These are phyloP conservation scores for Talaromyces atroroseus DNA, from an alignment of 2,329 filamentous ascomycete species.

Conservation along the genomic window DNA sequence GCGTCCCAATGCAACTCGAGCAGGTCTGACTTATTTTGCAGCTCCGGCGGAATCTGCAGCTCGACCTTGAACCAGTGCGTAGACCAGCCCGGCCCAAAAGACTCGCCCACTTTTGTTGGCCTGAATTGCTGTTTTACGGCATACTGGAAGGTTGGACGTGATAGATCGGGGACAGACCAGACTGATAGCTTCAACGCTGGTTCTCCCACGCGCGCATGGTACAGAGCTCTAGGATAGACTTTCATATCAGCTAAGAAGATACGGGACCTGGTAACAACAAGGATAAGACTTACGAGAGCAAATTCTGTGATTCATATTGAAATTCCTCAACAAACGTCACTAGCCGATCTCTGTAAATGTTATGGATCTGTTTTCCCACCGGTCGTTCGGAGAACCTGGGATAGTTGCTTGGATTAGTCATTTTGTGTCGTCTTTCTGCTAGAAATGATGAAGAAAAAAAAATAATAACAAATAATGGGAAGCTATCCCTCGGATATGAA, in stretches of 20 bases:
- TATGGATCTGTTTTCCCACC: slow-evolving; percentile 72
- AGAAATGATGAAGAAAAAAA: background rate
- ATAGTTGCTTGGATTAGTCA: slow-evolving; percentile 36
- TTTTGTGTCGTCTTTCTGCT: slow-evolving; percentile 30
- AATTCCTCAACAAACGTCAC: slow-evolving; percentile 71
- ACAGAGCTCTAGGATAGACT: slow-evolving; percentile 40
- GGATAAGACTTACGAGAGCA: slow-evolving; percentile 56
- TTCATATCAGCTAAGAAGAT: background rate
- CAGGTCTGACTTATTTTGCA: slow-evolving; percentile 68
- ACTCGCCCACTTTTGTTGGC: slow-evolving; percentile 66
- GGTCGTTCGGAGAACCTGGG: slow-evolving; percentile 48
- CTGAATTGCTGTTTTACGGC: slow-evolving; percentile 69
- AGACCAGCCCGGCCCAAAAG: slow-evolving; percentile 91
- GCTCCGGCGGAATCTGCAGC: slow-evolving; percentile 67
- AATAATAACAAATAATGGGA: background rate
- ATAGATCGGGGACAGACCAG: slow-evolving; percentile 74
- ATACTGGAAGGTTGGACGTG: slow-evolving; percentile 82
- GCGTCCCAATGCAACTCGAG: slow-evolving; percentile 95
- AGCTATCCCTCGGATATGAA: no score
- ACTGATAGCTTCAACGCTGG: slow-evolving; percentile 78
- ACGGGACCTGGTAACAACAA: slow-evolving; percentile 9
- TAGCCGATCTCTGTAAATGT: slow-evolving; percentile 80
- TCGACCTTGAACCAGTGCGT: slow-evolving; percentile 94
- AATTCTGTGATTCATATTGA: slow-evolving; percentile 70
- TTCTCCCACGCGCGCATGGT: slow-evolving; percentile 61